Percentiles rank a stretch among this genome's conserved stretches.
These are phyloP conservation scores for Malassezia cuniculi DNA, from an alignment of 1,284 basidiomycete genomes.

Conservation along the genomic window DNA sequence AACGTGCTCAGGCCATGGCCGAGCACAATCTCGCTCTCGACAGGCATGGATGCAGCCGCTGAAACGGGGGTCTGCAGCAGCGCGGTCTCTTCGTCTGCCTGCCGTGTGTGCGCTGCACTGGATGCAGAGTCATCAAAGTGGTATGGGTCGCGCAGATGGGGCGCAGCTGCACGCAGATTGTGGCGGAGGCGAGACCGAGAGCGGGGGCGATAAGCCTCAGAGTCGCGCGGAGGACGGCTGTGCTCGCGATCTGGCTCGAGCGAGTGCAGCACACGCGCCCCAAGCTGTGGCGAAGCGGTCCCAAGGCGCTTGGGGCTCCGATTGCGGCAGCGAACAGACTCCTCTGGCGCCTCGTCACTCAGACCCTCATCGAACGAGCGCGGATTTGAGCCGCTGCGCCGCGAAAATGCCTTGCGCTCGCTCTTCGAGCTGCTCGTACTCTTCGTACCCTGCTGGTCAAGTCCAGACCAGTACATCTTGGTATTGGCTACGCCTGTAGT, in stretches of 20 bases:
- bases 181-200: not conserved
- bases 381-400: too few species aligned
- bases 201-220: slow-evolving; percentile 1
- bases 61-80: not conserved
- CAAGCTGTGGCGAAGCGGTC: not conserved
- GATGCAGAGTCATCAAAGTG: slow-evolving; percentile 10
- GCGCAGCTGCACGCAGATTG: slow-evolving; percentile 9
- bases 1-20: slow-evolving; percentile 29
- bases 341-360: slow-evolving; percentile 14
- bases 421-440: too few species aligned
- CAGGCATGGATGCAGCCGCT: slow-evolving; percentile 1
- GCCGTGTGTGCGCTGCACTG: not conserved
- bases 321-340: slow-evolving; percentile 21
- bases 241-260: slow-evolving; percentile 5
- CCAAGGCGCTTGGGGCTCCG: slow-evolving; percentile 23
- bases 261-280: not conserved
- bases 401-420: too few species aligned
- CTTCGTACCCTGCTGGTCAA: too few species aligned
- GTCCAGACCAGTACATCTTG: not conserved
- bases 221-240: slow-evolving; percentile 6
- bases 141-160: slow-evolving; percentile 23
- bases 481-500: not conserved
- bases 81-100: slow-evolving; percentile 7
- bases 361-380: too few species aligned
- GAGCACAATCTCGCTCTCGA: too few species aligned